A percentile compares a stretch with the other conserved stretches of the same genome.
Evolutionary conservation across 352 stramenopile genomes (phyloP).

Genomic region (Globisporangium mamillatum): DNA sequence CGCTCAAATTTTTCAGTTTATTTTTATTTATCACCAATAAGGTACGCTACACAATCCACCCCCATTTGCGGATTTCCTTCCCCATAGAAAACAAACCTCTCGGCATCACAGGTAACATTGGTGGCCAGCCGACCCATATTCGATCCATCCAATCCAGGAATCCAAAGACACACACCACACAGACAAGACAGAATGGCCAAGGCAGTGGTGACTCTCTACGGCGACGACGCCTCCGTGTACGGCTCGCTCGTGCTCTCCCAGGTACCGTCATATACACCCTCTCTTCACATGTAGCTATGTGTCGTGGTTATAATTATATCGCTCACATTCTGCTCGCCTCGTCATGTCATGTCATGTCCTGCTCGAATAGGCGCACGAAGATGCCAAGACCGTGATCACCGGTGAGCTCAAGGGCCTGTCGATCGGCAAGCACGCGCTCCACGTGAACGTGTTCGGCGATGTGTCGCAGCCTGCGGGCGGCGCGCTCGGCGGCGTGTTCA

Average conservation of each 20-base stretch:
- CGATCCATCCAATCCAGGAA: constrained; percentile 6
- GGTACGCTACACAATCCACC: neutral
- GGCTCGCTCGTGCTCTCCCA: constrained; percentile 80
- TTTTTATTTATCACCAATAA: too few species aligned
- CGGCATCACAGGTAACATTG: neutral
- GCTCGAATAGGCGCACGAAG: constrained; percentile 59
- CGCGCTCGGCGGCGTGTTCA: constrained; percentile 93
- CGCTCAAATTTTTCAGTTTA: too few species aligned
- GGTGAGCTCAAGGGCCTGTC: constrained; percentile 75
- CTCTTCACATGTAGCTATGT: neutral
- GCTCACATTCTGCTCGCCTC: neutral
- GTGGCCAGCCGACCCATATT: constrained; percentile 11
- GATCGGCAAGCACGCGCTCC: constrained; percentile 93
- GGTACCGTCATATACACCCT: constrained; percentile 20
- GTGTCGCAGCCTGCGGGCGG: constrained; percentile 78
- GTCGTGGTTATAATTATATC: neutral
- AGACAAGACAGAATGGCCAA: constrained; percentile 58
- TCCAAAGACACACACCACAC: constrained; percentile 1
- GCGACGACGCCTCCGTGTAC: constrained; percentile 78
- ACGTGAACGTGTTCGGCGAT: constrained; percentile 95
- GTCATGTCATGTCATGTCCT: neutral
- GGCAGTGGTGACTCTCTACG: constrained; percentile 85
- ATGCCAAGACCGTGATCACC: constrained; percentile 85
- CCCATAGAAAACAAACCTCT: neutral
- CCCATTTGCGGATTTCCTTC: neutral